These are phyloP conservation scores for Inosperma sp. DNA, from an alignment of 768 basidiomycete genomes.

Conservation along the genomic window DNA sequence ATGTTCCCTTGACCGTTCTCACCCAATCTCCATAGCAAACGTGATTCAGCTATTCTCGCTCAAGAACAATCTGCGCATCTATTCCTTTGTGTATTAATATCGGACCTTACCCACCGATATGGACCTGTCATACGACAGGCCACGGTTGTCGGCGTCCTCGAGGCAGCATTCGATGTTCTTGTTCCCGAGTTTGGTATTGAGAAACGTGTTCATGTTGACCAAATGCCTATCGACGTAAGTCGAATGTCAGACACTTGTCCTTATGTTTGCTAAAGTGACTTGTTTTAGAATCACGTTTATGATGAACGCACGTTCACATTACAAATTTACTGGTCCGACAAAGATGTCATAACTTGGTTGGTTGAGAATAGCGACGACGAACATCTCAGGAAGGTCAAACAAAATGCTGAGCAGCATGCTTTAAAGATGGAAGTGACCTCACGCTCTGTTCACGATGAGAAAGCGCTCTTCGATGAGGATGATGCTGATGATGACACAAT, in stretches of 20 bases:
- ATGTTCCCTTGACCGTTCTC: neutral
- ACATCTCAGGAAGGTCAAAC: constrained; percentile 90
- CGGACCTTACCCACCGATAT: constrained; percentile 90
- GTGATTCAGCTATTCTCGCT: constrained; percentile 85
- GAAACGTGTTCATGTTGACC: constrained; percentile 97
- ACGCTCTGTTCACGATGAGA: constrained; percentile 81
- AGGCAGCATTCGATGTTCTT: constrained; percentile 95
- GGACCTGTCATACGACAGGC: constrained; percentile 95
- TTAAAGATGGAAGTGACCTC: constrained; percentile 88
- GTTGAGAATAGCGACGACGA: constrained; percentile 96
- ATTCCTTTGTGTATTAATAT: constrained; percentile 90
- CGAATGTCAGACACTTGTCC: neutral
- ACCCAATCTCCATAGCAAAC: constrained; percentile 51
- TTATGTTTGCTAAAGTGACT: neutral
- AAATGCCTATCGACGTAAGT: constrained; percentile 95
- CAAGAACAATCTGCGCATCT: constrained; percentile 96
- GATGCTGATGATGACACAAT: constrained; percentile 82
- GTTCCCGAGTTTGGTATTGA: constrained; percentile 98
- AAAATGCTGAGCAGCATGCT: constrained; percentile 87
- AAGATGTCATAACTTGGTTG: constrained; percentile 92
- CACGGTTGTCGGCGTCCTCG: constrained; percentile 93
- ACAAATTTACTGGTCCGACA: constrained; percentile 93
- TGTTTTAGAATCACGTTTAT: constrained; percentile 85
- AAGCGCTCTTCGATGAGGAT: constrained; percentile 84
- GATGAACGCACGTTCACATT: constrained; percentile 92